Conservation (phyloP, 768 basidiomycete species). For the Tylopilus subfusipes region DNA sequence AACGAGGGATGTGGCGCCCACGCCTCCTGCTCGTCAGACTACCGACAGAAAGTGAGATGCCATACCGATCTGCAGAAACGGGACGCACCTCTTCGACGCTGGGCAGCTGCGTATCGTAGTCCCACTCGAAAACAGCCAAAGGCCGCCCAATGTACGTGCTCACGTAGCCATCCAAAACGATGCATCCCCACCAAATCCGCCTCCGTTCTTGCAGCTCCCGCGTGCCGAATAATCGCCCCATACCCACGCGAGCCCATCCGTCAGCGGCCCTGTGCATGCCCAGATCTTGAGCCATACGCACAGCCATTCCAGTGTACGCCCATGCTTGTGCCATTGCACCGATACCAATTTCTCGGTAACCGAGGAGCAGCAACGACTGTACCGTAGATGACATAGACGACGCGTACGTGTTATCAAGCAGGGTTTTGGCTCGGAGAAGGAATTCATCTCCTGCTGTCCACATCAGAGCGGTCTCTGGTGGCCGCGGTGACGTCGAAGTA, state of each 20-base stretch:
- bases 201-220: conserved; percentile 67
- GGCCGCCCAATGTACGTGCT: conserved; percentile 79
- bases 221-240: conserved; percentile 55
- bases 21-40: conserved; percentile 64
- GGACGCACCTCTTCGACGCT: conserved; percentile 50
- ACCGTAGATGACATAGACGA: conserved; percentile 71
- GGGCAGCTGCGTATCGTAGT: conserved; percentile 73
- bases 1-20: conserved; percentile 44
- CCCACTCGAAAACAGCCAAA: conserved; percentile 67
- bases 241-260: conserved; percentile 62
- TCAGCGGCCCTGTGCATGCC: conserved; percentile 82
- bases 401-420: conserved; percentile 66
- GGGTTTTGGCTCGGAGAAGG: conserved; percentile 59
- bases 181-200: conserved; percentile 76
- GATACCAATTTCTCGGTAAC: conserved; percentile 83
- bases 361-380: conserved; percentile 76
- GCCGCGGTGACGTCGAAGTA: conserved; percentile 32
- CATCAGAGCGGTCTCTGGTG: conserved; percentile 55
- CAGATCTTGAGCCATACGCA: conserved; percentile 89
- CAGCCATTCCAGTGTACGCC: conserved; percentile 83
- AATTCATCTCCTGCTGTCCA: conserved; percentile 79
- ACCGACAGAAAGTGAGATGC: conserved; percentile 13
- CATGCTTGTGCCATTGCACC: conserved; percentile 88
- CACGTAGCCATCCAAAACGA: conserved; percentile 76
- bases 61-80: neutral